These are phyloP conservation scores for Lactarius pseudohatsudake DNA, from an alignment of 768 basidiomycete genomes.

Conservation along the genomic window DNA sequence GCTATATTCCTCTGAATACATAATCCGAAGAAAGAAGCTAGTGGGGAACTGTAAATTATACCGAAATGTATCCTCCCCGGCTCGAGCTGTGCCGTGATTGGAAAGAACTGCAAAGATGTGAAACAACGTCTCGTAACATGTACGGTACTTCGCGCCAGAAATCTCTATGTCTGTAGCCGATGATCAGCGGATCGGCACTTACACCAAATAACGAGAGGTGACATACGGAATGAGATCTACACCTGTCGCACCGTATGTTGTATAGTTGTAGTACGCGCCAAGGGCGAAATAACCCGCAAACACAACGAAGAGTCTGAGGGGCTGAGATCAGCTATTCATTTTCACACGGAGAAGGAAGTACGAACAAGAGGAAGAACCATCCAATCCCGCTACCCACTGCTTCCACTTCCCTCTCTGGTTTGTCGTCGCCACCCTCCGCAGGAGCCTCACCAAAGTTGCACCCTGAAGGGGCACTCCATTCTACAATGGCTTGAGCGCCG, in stretches of 20 bases:
- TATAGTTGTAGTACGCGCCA: constrained; percentile 87
- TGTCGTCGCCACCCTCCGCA: constrained; percentile 32
- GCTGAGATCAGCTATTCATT: constrained; percentile 4
- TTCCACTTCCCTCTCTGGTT: constrained; percentile 31
- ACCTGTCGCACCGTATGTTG: too few species aligned
- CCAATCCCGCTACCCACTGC: constrained; percentile 48
- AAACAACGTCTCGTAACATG: constrained; percentile 74
- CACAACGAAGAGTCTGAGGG: constrained; percentile 57
- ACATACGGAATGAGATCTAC: constrained; percentile 83
- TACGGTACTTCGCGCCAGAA: constrained; percentile 91
- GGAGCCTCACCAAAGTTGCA: constrained; percentile 45
- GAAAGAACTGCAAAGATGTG: constrained; percentile 72
- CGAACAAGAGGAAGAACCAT: too few species aligned
- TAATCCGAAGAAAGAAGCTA: constrained; percentile 8
- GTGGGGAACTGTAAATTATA: constrained; percentile 34
- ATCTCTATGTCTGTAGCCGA: constrained; percentile 66
- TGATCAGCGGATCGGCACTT: constrained; percentile 17
- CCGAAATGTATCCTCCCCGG: constrained; percentile 75
- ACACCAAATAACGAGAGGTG: constrained; percentile 6
- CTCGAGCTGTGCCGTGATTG: constrained; percentile 62
- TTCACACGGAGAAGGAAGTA: neutral
- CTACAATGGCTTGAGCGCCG: constrained; percentile 49
- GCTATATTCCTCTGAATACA: neutral
- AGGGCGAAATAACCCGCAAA: constrained; percentile 61
- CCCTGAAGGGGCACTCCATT: constrained; percentile 63